Conservation (phyloP, 495 filamentous ascomycete genomes). For the Aspergillus ellipticus region DNA sequence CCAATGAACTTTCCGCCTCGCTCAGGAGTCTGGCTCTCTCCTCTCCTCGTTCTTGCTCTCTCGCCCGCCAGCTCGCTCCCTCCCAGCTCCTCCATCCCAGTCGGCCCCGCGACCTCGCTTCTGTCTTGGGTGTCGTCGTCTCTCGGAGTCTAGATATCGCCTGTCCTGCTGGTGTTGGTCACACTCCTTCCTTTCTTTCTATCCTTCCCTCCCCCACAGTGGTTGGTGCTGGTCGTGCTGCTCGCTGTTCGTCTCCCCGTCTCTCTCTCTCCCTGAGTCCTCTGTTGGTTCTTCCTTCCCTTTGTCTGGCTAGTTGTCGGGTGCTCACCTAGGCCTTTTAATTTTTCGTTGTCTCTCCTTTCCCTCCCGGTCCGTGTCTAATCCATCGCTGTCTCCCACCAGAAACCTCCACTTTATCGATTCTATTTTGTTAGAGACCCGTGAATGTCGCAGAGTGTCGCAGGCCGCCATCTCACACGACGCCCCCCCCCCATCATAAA, state of each 20-base stretch:
- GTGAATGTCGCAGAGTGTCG: constrained; percentile 18
- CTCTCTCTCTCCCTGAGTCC: not conserved
- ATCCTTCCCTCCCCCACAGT: not conserved
- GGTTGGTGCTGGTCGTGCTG: not conserved
- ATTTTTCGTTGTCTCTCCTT: not conserved
- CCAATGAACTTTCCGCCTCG: constrained; percentile 19
- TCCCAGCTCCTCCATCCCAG: not conserved
- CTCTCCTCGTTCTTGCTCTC: not conserved
- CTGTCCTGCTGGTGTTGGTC: not conserved
- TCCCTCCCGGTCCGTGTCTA: not conserved
- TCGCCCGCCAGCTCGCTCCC: not conserved
- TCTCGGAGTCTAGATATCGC: too few relatives aligned
- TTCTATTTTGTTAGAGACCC: constrained; percentile 7
- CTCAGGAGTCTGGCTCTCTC: constrained; percentile 19
- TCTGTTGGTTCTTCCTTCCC: not conserved
- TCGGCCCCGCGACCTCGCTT: too few relatives aligned
- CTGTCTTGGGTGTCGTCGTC: not conserved
- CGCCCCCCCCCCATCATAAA: constrained; percentile 5
- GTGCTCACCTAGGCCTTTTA: not conserved
- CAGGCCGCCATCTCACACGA: constrained; percentile 23
- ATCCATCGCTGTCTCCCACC: not conserved
- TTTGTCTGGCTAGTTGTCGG: not conserved
- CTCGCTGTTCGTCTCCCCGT: not conserved
- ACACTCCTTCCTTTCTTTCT: not conserved
- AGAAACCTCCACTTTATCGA: not conserved